phyloP scores from a whole-genome alignment of 2,329 filamentous ascomycete genomes.

The Monilinia vaccinii-corymbosi region DNA sequence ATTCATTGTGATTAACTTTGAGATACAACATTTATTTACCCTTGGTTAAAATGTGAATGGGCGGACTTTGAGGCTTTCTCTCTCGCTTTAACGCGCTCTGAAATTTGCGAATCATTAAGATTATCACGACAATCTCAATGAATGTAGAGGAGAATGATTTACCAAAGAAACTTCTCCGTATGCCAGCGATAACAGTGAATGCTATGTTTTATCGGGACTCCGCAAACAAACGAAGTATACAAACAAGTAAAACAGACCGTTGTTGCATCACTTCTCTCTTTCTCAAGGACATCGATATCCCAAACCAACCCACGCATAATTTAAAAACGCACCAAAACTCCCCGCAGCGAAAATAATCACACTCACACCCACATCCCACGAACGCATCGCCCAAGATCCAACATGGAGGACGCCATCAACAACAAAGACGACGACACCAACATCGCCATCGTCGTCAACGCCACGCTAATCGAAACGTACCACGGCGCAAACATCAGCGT shows the following conservation, averaged over 20 bases:
- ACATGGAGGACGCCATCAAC: not conserved
- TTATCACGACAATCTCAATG: not conserved
- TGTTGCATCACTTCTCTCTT: not conserved
- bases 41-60: not conserved
- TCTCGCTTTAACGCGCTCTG: not conserved
- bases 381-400: not conserved
- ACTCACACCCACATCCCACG: too few relatives aligned
- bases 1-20: not conserved
- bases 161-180: not conserved
- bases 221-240: not conserved
- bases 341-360: not conserved
- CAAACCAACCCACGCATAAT: not conserved
- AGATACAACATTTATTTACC: not conserved
- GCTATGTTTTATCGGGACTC: too few relatives aligned
- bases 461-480: conserved; percentile 2
- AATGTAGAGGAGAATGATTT: not conserved
- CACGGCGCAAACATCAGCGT: not conserved
- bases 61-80: not conserved
- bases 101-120: not conserved
- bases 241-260: not conserved
- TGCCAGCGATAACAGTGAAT: not conserved
- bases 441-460: not conserved
- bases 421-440: conserved; percentile 5
- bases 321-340: not conserved
- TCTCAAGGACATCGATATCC: not conserved